Evolutionary conservation across 1,284 basidiomycete genomes (phyloP).

Genomic region (Takashimella koratensis): DNA sequence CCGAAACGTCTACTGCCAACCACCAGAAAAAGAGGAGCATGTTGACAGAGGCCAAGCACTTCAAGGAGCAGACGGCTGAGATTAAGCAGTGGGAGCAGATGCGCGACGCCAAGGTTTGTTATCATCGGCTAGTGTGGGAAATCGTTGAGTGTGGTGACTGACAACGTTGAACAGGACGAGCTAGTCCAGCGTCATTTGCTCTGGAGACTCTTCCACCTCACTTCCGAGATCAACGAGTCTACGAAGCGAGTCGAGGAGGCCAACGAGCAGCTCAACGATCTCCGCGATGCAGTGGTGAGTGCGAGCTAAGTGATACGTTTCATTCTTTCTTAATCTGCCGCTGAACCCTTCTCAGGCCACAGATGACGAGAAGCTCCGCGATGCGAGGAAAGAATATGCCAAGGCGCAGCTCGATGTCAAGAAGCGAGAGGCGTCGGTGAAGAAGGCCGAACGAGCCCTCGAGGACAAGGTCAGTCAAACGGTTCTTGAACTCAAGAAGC

Average conservation of each 20-base stretch:
- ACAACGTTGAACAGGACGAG: conserved; percentile 58
- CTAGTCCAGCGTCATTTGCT: conserved; percentile 76
- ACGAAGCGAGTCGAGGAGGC: conserved; percentile 65
- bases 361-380: conserved; percentile 69
- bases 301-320: background rate
- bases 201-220: conserved; percentile 88
- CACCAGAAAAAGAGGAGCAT: conserved; percentile 91
- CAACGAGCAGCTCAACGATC: conserved; percentile 63
- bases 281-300: conserved; percentile 62
- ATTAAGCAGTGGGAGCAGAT: conserved; percentile 83
- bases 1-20: conserved; percentile 88
- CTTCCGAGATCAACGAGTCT: conserved; percentile 70
- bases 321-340: background rate
- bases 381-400: conserved; percentile 73
- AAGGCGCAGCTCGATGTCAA: conserved; percentile 67
- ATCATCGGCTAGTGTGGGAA: background rate
- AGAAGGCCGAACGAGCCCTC: conserved; percentile 75
- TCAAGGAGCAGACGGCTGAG: conserved; percentile 94
- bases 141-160: background rate
- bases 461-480: conserved; percentile 65
- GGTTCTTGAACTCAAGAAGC: background rate
- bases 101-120: conserved; percentile 63
- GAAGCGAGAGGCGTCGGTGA: conserved; percentile 71
- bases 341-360: conserved; percentile 40
- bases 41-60: conserved; percentile 92